These are phyloP conservation scores for Fomitopsis pinicola DNA, from an alignment of 1,284 basidiomycete genomes.

Conservation along the genomic window DNA sequence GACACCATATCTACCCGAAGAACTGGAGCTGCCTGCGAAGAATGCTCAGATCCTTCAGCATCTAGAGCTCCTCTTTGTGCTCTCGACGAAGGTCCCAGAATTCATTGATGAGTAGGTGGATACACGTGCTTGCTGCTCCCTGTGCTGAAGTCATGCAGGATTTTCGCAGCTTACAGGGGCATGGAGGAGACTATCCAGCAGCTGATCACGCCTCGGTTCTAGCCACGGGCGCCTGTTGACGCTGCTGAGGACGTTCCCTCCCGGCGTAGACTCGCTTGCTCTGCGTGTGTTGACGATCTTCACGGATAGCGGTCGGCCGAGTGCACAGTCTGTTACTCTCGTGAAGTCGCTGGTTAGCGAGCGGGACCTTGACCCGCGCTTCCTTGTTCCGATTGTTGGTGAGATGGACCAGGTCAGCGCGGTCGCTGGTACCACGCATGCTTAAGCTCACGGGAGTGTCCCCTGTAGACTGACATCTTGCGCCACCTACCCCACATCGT, in stretches of 20 bases:
- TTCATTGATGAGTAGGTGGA: slow-evolving; percentile 81
- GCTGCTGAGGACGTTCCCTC: slow-evolving; percentile 81
- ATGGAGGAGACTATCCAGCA: slow-evolving; percentile 83
- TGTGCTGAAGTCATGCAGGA: slow-evolving; percentile 39
- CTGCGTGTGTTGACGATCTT: slow-evolving; percentile 88
- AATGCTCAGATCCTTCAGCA: slow-evolving; percentile 83
- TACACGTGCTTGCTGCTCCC: neutral
- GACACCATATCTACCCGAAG: slow-evolving; percentile 74
- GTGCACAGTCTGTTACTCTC: slow-evolving; percentile 73
- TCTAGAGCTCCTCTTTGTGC: slow-evolving; percentile 85
- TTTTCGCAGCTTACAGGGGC: slow-evolving; percentile 83
- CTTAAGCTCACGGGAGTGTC: slow-evolving; percentile 1
- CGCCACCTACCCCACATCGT: slow-evolving; percentile 89
- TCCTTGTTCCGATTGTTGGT: slow-evolving; percentile 92
- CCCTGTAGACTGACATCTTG: slow-evolving; percentile 77
- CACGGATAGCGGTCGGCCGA: slow-evolving; percentile 78
- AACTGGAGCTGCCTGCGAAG: slow-evolving; percentile 69
- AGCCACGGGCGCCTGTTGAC: slow-evolving; percentile 83
- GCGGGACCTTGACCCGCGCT: slow-evolving; percentile 84
- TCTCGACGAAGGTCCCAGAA: slow-evolving; percentile 86
- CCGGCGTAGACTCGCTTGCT: slow-evolving; percentile 87
- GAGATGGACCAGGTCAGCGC: slow-evolving; percentile 87
- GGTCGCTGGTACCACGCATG: neutral
- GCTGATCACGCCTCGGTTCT: slow-evolving; percentile 87
- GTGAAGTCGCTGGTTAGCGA: slow-evolving; percentile 85